Evolutionary conservation across 345 rosid species (phyloP).

Genomic region (Cardamine resedifolia): DNA sequence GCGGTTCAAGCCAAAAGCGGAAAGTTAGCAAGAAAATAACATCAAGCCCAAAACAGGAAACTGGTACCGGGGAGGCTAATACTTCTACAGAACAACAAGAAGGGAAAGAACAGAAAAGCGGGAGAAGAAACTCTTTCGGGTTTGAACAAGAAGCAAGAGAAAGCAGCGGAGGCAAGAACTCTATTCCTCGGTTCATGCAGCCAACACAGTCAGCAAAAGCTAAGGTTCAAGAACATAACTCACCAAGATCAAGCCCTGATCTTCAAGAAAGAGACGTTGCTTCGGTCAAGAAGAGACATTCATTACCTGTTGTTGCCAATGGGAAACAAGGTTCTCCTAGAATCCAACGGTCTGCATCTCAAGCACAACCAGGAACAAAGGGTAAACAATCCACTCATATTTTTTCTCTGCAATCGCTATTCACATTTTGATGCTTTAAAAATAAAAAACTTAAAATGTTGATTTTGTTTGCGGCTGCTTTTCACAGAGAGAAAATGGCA

Average conservation of each 20-base stretch:
- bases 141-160: constrained; percentile 73
- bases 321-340: constrained; percentile 89
- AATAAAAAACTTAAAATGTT: background rate
- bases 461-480: background rate
- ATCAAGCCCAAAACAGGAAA: constrained; percentile 52
- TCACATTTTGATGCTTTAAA: background rate
- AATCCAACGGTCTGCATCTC: constrained; percentile 65
- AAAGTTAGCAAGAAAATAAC: constrained; percentile 66
- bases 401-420: background rate
- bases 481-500: constrained; percentile 89
- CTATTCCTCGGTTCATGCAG: constrained; percentile 96
- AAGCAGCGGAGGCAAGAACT: constrained; percentile 61
- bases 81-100: constrained; percentile 49
- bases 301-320: constrained; percentile 77
- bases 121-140: constrained; percentile 71
- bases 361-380: constrained; percentile 61
- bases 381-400: constrained; percentile 41
- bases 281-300: constrained; percentile 76
- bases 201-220: constrained; percentile 93
- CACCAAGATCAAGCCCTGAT: constrained; percentile 96
- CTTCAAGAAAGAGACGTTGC: constrained; percentile 67
- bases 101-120: constrained; percentile 61
- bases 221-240: constrained; percentile 70
- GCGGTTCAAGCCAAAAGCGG: constrained; percentile 54
- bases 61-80: constrained; percentile 42